Base-by-base conservation (phyloP, 2,329 filamentous ascomycete genomes). In the Aspergillus intermedius region DNA sequence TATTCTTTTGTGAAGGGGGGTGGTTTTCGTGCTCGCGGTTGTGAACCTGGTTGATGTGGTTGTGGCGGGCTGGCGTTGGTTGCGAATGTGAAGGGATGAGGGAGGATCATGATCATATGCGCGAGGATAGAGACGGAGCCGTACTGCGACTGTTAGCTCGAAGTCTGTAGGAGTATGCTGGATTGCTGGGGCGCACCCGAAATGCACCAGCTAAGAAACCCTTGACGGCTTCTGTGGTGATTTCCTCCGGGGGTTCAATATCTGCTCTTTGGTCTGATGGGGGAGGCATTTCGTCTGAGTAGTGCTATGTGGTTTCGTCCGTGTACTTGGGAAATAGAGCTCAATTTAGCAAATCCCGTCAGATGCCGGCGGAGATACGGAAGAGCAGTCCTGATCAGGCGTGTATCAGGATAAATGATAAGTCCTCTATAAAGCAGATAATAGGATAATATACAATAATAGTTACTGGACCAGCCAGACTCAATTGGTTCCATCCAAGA, bases 81-180 rank as follows among this genome's bases (percentile, higher is more conserved):
- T 34, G 65, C 58, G 54, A 72, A 72, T 47, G 63, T 67, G 50
- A 72, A 69, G 2, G 70, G 70, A 50, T 72, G 70, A 19, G 69
- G 70, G 44, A 71, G 63, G 46, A 60, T 64, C 51, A 75, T 58
- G 49, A 73, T 70, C 62, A 74, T 65, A 56, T 75, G 72, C 2
- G 70, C 66, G 21, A 73, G 58, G 48, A 75, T 68, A n/a, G 71
- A 73, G 49, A 74, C 66, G 28, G 70, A 68, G 53, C 70, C 71
- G 55, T 72, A 75, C 70, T 72, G 47, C 49, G 25, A 9, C 6
- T 22, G 15, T 9, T 25, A 15, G 17, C 3, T 37, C 2, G 2
- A n/a, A 34, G 5, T 34, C 30, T 34, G 30, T 34, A 34, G 10
- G 30, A 34, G 30, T 34, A 34, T 10, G n/a, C 8, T 34, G 30